Evolutionary conservation across 192 early-diverging fungal genomes (phyloP), one percentile per base, ranked within the genome.

Genomic region (Piromyces finnis): DNA sequence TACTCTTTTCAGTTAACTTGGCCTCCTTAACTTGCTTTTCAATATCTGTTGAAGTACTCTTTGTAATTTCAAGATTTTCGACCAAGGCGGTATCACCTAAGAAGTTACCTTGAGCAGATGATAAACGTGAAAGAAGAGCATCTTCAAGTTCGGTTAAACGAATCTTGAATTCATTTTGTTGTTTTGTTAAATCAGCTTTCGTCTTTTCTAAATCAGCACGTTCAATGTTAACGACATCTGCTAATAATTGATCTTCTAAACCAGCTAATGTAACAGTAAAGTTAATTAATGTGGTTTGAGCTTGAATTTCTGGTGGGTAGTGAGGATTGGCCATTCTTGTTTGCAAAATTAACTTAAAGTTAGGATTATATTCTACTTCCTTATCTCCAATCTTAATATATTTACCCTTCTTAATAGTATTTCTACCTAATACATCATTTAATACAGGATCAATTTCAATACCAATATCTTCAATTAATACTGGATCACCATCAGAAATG

Each of bases 321-420:
- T 91, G 89, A 15, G 90, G 90, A 83, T 91, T 91, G 12, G 90
- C 83, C 12, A 85, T 80, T 13, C 90, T 83, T 1, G 90, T 91
- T 79, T 91, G 90, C n/a, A 91, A 83, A 79, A 91, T 91, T 79
- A 91, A 82, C 39, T 89, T 88, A 84, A 91, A 91, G 12, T 84
- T 78, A 9, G 86, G 89, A 78, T 91, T 88, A 81, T 91, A 91
- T 79, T 91, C 90, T 27, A 91, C 89, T 86, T 91, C 90, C 79
- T 91, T 91, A 84, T 91, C 90, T 51, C 90, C 90, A 87, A 91
- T 90, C 37, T 91, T 91, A 79, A 91, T 89, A 81, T 89, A 90
- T 78, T 84, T 80, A 5, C 90, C 90, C 79, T 91, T 91, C 79
- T 91, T 91, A 82, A 91, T 91, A 22, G 89, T 90, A 83, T 91